Evolutionary conservation across 169 alveolate genomes (phyloP).

Genomic region (Plasmodium falciparum): DNA sequence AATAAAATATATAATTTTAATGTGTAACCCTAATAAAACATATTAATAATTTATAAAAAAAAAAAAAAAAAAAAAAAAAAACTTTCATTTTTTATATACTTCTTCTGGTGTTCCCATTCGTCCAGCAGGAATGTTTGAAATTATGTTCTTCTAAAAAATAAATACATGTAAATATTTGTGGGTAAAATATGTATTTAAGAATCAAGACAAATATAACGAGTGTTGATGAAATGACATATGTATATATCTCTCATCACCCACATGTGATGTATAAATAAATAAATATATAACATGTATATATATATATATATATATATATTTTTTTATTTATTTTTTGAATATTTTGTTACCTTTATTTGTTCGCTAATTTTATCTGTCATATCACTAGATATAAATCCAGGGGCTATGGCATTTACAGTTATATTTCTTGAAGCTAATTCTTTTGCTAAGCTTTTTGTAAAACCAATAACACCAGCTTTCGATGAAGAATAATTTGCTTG

Average conservation of each 20-base stretch:
- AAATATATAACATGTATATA: too few species aligned
- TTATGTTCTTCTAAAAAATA: constrained; percentile 68
- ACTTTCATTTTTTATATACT: constrained; percentile 26
- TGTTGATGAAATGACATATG: too few species aligned
- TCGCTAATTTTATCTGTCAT: constrained; percentile 82
- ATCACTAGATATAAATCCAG: constrained; percentile 82
- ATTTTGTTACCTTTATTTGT: constrained; percentile 74
- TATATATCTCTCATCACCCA: too few species aligned
- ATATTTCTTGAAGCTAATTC: constrained; percentile 92
- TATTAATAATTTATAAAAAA: too few species aligned
- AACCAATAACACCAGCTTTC: constrained; percentile 92
- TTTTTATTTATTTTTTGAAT: too few species aligned
- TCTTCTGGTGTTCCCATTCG: constrained; percentile 82
- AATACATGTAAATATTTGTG: neutral
- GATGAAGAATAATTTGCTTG: constrained; percentile 94
- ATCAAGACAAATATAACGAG: too few species aligned
- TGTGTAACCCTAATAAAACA: neutral
- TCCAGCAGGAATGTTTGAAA: constrained; percentile 80
- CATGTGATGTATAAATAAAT: too few species aligned
- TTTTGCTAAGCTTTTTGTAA: constrained; percentile 90
- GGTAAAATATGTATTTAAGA: too few species aligned
- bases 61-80: neutral
- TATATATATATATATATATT: too few species aligned
- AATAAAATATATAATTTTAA: constrained; percentile 1
- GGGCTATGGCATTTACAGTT: constrained; percentile 91